These are phyloP conservation scores for Acanthamoeba sp. DNA, from an alignment of 208 protist genomes.

Conservation along the genomic window DNA sequence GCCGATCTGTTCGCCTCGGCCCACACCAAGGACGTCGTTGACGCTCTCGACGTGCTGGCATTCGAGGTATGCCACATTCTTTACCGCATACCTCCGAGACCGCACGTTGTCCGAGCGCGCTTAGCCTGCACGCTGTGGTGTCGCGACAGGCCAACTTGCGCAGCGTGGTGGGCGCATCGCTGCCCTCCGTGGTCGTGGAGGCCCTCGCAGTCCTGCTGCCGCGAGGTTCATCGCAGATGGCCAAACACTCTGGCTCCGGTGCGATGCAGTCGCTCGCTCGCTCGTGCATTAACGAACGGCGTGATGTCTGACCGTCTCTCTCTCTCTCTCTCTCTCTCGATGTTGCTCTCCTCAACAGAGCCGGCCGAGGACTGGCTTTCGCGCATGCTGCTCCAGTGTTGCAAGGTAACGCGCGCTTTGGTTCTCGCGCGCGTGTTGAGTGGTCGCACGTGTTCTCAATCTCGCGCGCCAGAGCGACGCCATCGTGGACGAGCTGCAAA, in stretches of 20 bases:
- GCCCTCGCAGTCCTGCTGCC: neutral
- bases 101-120: too few species aligned
- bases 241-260: neutral
- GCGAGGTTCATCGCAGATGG: neutral
- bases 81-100: too few species aligned
- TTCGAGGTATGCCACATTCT: neutral
- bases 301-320: too few species aligned
- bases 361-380: neutral
- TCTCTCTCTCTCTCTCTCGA: neutral
- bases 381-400: neutral
- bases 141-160: conserved; percentile 8
- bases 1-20: neutral
- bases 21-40: conserved; percentile 15
- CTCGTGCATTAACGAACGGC: too few species aligned
- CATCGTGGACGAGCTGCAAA: conserved; percentile 46
- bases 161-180: neutral
- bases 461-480: conserved; percentile 14
- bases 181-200: neutral
- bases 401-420: too few species aligned
- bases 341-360: conserved; percentile 15
- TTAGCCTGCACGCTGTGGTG: neutral
- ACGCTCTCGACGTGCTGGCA: conserved; percentile 36
- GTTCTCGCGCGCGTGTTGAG: too few species aligned
- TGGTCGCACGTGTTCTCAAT: too few species aligned
- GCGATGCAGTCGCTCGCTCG: neutral